Percentiles rank a stretch among this genome's conserved stretches.
Evolutionary conservation across 305 asterid species (phyloP).

Genomic region (Solanum hybrid): DNA sequence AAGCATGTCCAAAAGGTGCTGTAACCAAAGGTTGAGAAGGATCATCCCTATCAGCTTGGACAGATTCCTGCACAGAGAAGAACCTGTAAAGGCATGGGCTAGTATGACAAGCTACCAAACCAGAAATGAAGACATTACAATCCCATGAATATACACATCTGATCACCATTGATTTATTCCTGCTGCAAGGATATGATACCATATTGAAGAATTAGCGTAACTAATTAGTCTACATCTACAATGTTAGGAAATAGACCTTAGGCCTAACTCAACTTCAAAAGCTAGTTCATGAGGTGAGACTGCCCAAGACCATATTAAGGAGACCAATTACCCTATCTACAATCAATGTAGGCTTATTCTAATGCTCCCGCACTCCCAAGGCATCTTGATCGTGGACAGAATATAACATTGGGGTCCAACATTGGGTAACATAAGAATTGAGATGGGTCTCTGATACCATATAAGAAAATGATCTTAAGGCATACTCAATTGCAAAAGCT

Average conservation of each 20-base stretch:
- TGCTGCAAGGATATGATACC: neutral
- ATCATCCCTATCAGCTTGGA: constrained; percentile 94
- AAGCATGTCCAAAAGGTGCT: constrained; percentile 98
- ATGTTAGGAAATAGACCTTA: neutral
- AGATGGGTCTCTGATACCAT: neutral
- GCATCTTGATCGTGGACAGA: neutral
- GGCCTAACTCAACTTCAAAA: neutral
- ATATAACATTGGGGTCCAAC: neutral
- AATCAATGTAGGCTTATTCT: neutral
- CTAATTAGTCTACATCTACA: neutral
- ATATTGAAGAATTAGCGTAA: neutral
- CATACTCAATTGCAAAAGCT: neutral
- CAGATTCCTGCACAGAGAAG: constrained; percentile 42
- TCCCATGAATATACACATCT: neutral
- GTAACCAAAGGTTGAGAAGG: constrained; percentile 91
- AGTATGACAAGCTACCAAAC: neutral
- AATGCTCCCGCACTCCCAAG: neutral
- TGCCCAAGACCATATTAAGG: neutral
- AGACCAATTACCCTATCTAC: neutral
- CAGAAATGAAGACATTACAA: neutral
- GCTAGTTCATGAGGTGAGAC: neutral
- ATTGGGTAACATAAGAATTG: neutral
- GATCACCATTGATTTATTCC: neutral
- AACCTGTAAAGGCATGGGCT: constrained; percentile 2
- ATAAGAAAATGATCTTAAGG: neutral